phyloP scores from a whole-genome alignment of 1,284 basidiomycete species.

The Hortiboletus rubellus region DNA sequence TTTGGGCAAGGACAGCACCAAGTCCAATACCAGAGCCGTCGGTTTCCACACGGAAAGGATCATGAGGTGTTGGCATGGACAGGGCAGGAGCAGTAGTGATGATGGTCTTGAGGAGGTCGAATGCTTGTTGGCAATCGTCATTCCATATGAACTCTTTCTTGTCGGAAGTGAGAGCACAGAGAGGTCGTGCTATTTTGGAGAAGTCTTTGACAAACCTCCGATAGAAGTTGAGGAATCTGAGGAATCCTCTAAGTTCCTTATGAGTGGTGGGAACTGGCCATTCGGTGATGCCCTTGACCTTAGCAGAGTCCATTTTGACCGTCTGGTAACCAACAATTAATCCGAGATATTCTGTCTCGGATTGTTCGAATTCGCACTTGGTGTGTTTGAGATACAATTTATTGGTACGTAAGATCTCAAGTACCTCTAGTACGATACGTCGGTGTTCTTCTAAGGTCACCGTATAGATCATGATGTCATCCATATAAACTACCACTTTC shows the following conservation, averaged over 20 bases:
- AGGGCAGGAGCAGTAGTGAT: too few species aligned
- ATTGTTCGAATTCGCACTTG: background rate
- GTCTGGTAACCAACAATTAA: accelerated
- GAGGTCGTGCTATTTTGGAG: accelerated
- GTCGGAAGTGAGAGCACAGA: background rate
- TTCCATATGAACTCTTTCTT: too few species aligned
- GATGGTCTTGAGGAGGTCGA: too few species aligned
- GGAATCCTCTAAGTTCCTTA: background rate
- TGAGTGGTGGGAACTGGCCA: background rate
- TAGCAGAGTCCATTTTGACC: background rate
- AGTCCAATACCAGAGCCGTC: too few species aligned
- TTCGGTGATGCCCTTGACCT: background rate
- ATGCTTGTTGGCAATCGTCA: too few species aligned
- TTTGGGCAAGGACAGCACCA: too few species aligned
- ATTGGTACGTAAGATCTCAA: background rate
- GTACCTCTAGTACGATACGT: accelerated
- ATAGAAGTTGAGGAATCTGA: background rate
- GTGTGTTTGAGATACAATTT: background rate
- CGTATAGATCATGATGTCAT: background rate
- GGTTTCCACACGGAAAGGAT: too few species aligned
- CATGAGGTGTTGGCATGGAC: too few species aligned
- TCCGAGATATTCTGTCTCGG: background rate
- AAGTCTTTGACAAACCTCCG: background rate
- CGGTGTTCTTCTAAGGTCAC: background rate
- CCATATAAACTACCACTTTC: background rate